Conservation (phyloP, 169 alveolate genomes). For the Eimeria sp. region DNA sequence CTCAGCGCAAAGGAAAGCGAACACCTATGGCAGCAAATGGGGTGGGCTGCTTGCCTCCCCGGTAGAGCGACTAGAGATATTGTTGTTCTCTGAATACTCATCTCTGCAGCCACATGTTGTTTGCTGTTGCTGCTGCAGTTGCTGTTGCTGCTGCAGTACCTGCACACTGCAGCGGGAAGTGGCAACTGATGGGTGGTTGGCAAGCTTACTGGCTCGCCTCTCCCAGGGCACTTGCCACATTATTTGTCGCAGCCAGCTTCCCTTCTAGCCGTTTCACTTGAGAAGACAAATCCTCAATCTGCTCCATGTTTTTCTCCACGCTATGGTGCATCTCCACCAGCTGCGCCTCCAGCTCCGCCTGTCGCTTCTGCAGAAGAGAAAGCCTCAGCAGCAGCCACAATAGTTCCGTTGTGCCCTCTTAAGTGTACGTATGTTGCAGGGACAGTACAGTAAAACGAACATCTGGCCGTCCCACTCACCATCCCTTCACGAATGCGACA, state of each 20-base stretch:
- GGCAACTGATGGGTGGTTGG: not conserved
- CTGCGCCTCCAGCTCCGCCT: constrained; percentile 26
- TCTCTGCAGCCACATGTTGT: not conserved
- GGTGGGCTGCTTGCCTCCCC: not conserved
- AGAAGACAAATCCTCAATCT: constrained; percentile 50
- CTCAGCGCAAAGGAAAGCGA: not conserved
- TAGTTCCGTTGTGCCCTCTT: not conserved
- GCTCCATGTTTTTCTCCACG: constrained; percentile 28
- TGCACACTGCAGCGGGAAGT: not conserved
- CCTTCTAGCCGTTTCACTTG: constrained; percentile 50
- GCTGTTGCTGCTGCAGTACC: not conserved
- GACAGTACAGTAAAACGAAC: not conserved
- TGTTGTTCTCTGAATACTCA: not conserved
- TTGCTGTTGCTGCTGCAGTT: not conserved
- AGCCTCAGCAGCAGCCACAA: not conserved
- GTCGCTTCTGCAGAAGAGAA: constrained; percentile 15
- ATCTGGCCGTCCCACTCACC: not conserved
- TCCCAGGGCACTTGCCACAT: constrained; percentile 34
- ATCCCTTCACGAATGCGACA: not conserved
- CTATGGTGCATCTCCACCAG: constrained; percentile 4
- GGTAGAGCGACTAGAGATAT: not conserved
- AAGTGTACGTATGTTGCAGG: not conserved
- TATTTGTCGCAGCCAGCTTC: constrained; percentile 22
- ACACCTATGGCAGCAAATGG: not conserved
- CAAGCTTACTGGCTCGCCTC: constrained; percentile 18